Percentiles rank a stretch among this genome's conserved stretches.
These are phyloP conservation scores for Cryptococcus sp. DNA, from an alignment of 1,284 basidiomycete genomes.

Conservation along the genomic window DNA sequence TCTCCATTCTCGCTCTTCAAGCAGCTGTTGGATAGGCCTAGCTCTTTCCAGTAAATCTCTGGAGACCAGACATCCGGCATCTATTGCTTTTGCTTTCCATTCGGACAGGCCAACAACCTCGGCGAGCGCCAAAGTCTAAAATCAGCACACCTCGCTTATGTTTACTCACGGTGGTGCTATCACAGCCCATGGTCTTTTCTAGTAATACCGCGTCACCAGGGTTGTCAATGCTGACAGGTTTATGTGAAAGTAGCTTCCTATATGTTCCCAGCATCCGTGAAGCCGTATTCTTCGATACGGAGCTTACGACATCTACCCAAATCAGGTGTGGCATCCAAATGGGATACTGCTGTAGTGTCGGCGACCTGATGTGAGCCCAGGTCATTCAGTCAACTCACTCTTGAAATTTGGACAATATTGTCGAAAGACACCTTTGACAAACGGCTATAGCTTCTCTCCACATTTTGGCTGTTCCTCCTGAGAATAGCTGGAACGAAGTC, in stretches of 20 bases:
- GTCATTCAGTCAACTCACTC: slow-evolving; percentile 2
- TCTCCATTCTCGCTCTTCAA: slow-evolving; percentile 1
- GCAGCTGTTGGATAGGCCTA: slow-evolving; percentile 53
- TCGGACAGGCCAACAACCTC: slow-evolving; percentile 62
- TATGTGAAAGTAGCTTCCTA: slow-evolving; percentile 53
- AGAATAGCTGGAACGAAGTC: slow-evolving; percentile 26
- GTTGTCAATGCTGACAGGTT: background rate
- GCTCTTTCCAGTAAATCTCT: slow-evolving; percentile 56
- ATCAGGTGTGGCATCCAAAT: slow-evolving; percentile 64
- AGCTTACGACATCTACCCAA: slow-evolving; percentile 77
- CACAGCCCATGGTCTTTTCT: slow-evolving; percentile 78
- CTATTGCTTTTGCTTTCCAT: slow-evolving; percentile 57
- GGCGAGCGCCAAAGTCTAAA: slow-evolving; percentile 68
- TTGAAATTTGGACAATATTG: slow-evolving; percentile 12
- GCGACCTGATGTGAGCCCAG: background rate
- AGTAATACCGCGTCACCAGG: slow-evolving; percentile 47
- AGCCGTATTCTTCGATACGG: slow-evolving; percentile 58
- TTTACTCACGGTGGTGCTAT: slow-evolving; percentile 51
- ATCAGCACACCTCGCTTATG: background rate
- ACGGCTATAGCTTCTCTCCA: slow-evolving; percentile 17
- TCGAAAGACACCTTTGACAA: slow-evolving; percentile 15
- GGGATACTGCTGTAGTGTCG: background rate
- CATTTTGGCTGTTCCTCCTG: slow-evolving; percentile 18
- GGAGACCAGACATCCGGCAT: slow-evolving; percentile 49
- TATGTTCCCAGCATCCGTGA: slow-evolving; percentile 61